Evolutionary conservation across 352 stramenopile species (phyloP).

Genomic region (Phytophthora sansomeana): DNA sequence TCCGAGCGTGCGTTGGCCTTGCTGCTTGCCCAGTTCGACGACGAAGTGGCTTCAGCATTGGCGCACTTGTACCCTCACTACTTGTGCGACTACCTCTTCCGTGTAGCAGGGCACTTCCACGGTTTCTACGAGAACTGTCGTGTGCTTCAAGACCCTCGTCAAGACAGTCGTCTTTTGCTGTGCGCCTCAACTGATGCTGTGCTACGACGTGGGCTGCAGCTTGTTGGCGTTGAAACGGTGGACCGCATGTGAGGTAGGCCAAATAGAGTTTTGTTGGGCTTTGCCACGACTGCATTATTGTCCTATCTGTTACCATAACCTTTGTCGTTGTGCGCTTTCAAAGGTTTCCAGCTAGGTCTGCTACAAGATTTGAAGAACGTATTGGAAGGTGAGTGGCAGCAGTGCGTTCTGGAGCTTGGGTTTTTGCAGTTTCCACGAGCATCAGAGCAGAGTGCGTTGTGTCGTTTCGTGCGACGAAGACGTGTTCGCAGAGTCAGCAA

Average conservation of each 20-base stretch:
- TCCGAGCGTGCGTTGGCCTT: slow-evolving; percentile 76
- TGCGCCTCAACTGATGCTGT: slow-evolving; percentile 81
- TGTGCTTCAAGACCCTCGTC: slow-evolving; percentile 67
- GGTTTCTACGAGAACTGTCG: slow-evolving; percentile 85
- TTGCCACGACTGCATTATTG: background rate
- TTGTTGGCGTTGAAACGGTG: slow-evolving; percentile 74
- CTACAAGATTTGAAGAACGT: no score
- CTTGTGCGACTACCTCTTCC: slow-evolving; percentile 87
- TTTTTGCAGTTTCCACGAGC: background rate
- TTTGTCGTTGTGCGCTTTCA: background rate
- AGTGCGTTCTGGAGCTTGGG: no score
- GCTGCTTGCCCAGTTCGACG: slow-evolving; percentile 81
- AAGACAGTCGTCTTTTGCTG: slow-evolving; percentile 74
- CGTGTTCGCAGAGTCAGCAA: background rate
- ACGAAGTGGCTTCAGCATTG: slow-evolving; percentile 66
- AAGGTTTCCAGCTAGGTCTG: background rate
- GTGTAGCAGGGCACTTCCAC: slow-evolving; percentile 81
- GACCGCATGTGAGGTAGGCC: slow-evolving; percentile 73
- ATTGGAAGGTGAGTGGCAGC: no score
- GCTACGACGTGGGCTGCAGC: slow-evolving; percentile 65
- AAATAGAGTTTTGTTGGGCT: slow-evolving; percentile 23
- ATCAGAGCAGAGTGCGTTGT: background rate
- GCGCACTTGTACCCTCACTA: slow-evolving; percentile 76
- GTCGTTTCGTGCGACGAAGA: slow-evolving; percentile 1
- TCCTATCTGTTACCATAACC: background rate